A percentile compares a stretch with the other conserved stretches of the same genome.
These are phyloP conservation scores for Botrytis fabae DNA, from an alignment of 2,329 filamentous ascomycete species.

Conservation along the genomic window DNA sequence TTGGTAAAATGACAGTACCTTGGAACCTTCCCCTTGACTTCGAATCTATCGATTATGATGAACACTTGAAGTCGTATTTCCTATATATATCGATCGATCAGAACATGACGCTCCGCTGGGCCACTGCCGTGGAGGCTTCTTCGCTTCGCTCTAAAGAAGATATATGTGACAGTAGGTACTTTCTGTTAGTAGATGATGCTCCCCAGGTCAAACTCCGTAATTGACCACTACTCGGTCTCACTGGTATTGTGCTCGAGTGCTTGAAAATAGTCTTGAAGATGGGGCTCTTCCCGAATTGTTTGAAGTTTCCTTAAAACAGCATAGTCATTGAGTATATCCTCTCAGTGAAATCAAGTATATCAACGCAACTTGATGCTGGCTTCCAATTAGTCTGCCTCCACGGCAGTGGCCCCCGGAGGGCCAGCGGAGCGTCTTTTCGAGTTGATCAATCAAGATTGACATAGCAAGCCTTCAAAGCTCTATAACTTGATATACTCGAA, in stretches of 20 bases:
- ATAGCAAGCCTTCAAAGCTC: not conserved
- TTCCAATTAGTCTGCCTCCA: not conserved
- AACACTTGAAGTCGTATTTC: not conserved
- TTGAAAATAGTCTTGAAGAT: not conserved
- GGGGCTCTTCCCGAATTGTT: not conserved
- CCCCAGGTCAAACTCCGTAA: not conserved
- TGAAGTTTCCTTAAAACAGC: no score
- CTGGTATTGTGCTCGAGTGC: not conserved
- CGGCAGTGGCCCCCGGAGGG: slow-evolving; percentile 1
- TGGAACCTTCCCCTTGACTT: not conserved
- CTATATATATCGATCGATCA: not conserved
- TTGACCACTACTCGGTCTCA: no score
- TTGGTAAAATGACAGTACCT: not conserved
- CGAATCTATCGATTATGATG: not conserved
- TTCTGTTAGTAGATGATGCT: not conserved
- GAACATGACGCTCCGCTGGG: not conserved
- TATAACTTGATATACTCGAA: not conserved
- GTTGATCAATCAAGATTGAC: not conserved
- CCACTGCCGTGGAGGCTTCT: slow-evolving; percentile 3
- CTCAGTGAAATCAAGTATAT: not conserved
- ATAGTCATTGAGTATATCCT: not conserved
- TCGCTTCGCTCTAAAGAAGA: not conserved
- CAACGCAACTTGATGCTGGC: not conserved
- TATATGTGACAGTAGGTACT: not conserved
- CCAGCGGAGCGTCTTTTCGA: not conserved